These are phyloP conservation scores for Apiotrichum montevideense DNA, from an alignment of 1,284 basidiomycete genomes.

Conservation along the genomic window DNA sequence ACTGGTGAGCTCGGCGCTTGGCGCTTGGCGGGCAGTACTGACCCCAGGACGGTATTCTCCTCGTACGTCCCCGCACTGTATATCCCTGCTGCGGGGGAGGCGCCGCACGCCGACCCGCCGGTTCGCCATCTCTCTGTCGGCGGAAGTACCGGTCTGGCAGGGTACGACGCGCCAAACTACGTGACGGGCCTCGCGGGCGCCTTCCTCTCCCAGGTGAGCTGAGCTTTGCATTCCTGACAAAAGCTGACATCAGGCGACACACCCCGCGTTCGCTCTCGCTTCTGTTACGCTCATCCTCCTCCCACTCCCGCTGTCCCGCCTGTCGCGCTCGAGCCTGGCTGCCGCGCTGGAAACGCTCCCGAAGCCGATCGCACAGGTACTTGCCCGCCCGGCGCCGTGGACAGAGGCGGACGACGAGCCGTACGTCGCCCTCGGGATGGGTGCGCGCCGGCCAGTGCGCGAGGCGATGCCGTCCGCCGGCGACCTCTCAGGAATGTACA, in stretches of 20 bases:
- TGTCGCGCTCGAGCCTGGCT: constrained; percentile 4
- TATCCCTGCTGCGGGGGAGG: constrained; percentile 23
- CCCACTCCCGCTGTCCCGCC: constrained; percentile 33
- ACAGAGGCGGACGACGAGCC: constrained; percentile 39
- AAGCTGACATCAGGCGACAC: constrained; percentile 22
- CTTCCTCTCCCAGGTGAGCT: constrained; percentile 25
- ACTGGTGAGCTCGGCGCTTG: constrained; percentile 3
- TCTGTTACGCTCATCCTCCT: constrained; percentile 19
- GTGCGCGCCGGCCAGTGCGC: constrained; percentile 3
- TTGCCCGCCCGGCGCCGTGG: constrained; percentile 17
- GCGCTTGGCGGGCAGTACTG: neutral
- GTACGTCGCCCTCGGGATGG: constrained; percentile 31
- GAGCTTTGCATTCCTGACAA: neutral
- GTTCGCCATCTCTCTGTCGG: constrained; percentile 24
- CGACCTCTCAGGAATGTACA: constrained; percentile 32
- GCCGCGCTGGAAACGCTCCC: constrained; percentile 10
- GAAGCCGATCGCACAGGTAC: neutral
- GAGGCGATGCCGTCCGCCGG: constrained; percentile 2
- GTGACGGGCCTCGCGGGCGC: constrained; percentile 34
- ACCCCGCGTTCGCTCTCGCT: constrained; percentile 20
- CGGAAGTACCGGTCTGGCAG: neutral
- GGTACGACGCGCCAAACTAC: constrained; percentile 38
- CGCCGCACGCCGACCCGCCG: constrained; percentile 13
- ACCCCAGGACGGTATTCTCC: constrained; percentile 30
- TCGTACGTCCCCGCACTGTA: constrained; percentile 40